Evolutionary conservation across 2,329 filamentous ascomycete genomes (phyloP).

Genomic region (Anisogramma anomala): DNA sequence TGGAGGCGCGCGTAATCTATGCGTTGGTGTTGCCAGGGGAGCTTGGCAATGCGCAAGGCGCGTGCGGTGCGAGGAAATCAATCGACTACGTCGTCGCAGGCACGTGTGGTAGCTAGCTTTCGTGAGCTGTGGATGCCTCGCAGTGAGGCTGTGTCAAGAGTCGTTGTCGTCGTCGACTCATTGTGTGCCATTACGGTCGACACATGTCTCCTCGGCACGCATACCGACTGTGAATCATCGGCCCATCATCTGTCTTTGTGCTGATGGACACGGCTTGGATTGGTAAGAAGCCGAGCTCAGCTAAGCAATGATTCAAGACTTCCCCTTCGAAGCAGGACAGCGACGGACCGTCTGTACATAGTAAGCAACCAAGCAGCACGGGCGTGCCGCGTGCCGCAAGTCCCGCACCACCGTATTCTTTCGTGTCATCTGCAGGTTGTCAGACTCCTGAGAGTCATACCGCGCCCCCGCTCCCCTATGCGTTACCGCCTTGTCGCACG

Average conservation of each 20-base stretch:
- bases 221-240: constrained; percentile 4
- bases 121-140: not conserved
- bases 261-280: constrained; percentile 3
- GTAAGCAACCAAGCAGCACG: too few species aligned
- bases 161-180: constrained; percentile 5
- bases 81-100: not conserved
- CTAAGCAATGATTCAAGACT: not conserved
- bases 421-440: not conserved
- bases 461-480: not conserved
- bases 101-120: not conserved
- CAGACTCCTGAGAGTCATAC: not conserved
- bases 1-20: too few species aligned
- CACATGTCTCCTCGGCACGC: constrained; percentile 1
- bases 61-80: too few species aligned
- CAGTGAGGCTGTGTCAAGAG: not conserved
- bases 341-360: not conserved
- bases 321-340: not conserved
- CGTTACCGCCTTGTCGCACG: not conserved
- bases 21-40: too few species aligned
- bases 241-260: not conserved
- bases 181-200: not conserved
- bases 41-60: too few species aligned
- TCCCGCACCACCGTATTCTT: not conserved
- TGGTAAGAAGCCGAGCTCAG: constrained; percentile 4
- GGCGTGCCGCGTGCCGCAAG: constrained; percentile 1